Conservation (phyloP, 371 early-diverging fungal species). For the Apophysomyces trapeziformis region DNA sequence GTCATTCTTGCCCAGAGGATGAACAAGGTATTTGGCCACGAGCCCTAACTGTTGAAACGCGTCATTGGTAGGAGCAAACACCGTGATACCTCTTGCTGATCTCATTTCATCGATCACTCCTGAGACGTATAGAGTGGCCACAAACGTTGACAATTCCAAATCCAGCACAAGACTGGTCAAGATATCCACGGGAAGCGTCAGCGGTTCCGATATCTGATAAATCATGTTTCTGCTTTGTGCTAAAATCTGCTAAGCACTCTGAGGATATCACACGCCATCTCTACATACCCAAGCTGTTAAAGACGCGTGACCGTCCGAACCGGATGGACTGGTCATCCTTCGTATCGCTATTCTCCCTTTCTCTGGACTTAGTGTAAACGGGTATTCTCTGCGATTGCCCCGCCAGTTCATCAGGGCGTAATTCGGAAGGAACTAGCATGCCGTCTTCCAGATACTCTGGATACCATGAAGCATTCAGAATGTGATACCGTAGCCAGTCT, state of each 20-base stretch:
- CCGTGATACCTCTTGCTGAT: slow-evolving; percentile 48
- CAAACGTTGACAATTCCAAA: slow-evolving; percentile 48
- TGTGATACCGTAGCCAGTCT: slow-evolving; percentile 54
- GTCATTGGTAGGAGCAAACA: slow-evolving; percentile 60
- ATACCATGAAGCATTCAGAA: slow-evolving; percentile 41
- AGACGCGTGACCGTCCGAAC: slow-evolving; percentile 25
- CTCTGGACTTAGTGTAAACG: not conserved
- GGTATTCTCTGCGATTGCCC: not conserved
- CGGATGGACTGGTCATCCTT: slow-evolving; percentile 25
- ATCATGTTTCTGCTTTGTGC: slow-evolving; percentile 28
- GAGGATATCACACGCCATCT: not conserved
- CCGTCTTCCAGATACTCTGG: slow-evolving; percentile 42
- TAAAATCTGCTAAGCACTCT: not conserved
- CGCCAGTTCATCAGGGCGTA: slow-evolving; percentile 5
- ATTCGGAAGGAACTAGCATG: slow-evolving; percentile 44
- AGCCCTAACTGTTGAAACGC: slow-evolving; percentile 57
- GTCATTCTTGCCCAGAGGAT: slow-evolving; percentile 33
- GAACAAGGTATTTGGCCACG: slow-evolving; percentile 59
- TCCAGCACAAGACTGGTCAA: slow-evolving; percentile 39
- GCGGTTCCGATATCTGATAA: slow-evolving; percentile 42
- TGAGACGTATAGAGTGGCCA: slow-evolving; percentile 49
- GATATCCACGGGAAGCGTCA: slow-evolving; percentile 41
- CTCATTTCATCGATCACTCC: slow-evolving; percentile 37
- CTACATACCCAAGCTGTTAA: not conserved
- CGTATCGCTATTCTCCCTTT: not conserved